Percentiles rank a stretch among this genome's conserved stretches.
Evolutionary conservation across 164 flowering plant genomes (phyloP).

Genomic region (Nelumbo lutea): DNA sequence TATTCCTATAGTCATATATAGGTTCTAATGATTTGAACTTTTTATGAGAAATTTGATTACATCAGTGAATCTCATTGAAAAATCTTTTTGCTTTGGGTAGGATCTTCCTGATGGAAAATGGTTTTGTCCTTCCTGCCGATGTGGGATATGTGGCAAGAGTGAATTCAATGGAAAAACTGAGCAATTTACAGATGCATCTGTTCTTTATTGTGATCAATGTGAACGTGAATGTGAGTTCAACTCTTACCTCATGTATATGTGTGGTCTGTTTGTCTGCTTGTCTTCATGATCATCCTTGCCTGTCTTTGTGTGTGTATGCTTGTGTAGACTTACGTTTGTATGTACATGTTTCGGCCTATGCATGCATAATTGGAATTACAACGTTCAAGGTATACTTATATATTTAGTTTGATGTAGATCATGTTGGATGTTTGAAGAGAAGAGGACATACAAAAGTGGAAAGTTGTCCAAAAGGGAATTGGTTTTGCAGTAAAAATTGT

Average conservation of each 20-base stretch:
- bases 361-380: too few relatives aligned
- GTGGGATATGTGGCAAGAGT: conserved; percentile 38
- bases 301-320: too few relatives aligned
- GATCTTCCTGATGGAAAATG: conserved; percentile 57
- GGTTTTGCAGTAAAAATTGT: conserved; percentile 74
- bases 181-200: conserved; percentile 17
- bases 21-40: background rate
- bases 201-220: conserved; percentile 64
- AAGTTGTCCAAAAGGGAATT: conserved; percentile 25
- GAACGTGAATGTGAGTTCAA: conserved; percentile 57
- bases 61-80: background rate
- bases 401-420: conserved; percentile 47
- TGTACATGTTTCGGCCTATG: too few relatives aligned
- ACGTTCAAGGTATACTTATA: background rate
- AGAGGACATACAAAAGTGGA: conserved; percentile 18
- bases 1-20: background rate
- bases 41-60: background rate
- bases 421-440: conserved; percentile 47
- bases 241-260: conserved; percentile 1
- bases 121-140: conserved; percentile 65
- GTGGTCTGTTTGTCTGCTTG: background rate
- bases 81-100: conserved; percentile 21
- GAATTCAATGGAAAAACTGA: conserved; percentile 20
- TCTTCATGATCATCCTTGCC: background rate
- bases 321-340: too few relatives aligned